A percentile compares a stretch with the other conserved stretches of the same genome.
Evolutionary conservation across 495 filamentous ascomycete species (phyloP).

Genomic region (Cairneyella variabilis): DNA sequence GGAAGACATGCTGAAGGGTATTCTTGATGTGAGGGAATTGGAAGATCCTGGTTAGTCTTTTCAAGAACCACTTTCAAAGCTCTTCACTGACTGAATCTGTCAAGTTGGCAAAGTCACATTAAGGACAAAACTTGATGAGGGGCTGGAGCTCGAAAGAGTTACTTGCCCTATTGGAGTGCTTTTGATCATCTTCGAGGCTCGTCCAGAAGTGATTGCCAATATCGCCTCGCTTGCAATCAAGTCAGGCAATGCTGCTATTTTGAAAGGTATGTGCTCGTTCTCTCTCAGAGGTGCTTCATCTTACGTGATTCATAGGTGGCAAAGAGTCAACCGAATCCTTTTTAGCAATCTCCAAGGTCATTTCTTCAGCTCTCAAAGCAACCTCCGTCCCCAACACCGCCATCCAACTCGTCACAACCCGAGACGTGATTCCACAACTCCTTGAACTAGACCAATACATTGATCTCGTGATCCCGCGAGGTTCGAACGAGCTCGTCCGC

Average conservation of each 20-base stretch:
- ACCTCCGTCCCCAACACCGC: slow-evolving; percentile 81
- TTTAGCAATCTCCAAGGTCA: slow-evolving; percentile 77
- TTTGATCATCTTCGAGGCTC: slow-evolving; percentile 95
- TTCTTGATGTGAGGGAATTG: slow-evolving; percentile 81
- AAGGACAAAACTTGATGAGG: slow-evolving; percentile 84
- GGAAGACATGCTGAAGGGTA: slow-evolving; percentile 96
- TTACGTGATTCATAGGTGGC: slow-evolving; percentile 54
- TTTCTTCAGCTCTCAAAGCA: slow-evolving; percentile 70
- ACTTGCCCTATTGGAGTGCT: slow-evolving; percentile 94
- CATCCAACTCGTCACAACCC: slow-evolving; percentile 88
- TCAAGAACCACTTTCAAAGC: too few species aligned
- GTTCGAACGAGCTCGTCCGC: slow-evolving; percentile 88
- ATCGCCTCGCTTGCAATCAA: slow-evolving; percentile 97
- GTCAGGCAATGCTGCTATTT: slow-evolving; percentile 93
- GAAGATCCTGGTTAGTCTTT: slow-evolving; percentile 78
- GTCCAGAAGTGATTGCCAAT: slow-evolving; percentile 98
- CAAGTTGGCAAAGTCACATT: slow-evolving; percentile 81
- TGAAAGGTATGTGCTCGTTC: slow-evolving; percentile 62
- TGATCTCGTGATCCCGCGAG: slow-evolving; percentile 92
- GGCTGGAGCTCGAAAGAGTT: slow-evolving; percentile 76
- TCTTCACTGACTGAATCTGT: too few species aligned
- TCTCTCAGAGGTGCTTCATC: neutral
- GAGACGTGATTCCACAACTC: slow-evolving; percentile 82
- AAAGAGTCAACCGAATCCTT: slow-evolving; percentile 96
- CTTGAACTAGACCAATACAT: slow-evolving; percentile 80